These are phyloP conservation scores for Penicillium sp. DNA, from an alignment of 2,329 filamentous ascomycete genomes.

Conservation along the genomic window DNA sequence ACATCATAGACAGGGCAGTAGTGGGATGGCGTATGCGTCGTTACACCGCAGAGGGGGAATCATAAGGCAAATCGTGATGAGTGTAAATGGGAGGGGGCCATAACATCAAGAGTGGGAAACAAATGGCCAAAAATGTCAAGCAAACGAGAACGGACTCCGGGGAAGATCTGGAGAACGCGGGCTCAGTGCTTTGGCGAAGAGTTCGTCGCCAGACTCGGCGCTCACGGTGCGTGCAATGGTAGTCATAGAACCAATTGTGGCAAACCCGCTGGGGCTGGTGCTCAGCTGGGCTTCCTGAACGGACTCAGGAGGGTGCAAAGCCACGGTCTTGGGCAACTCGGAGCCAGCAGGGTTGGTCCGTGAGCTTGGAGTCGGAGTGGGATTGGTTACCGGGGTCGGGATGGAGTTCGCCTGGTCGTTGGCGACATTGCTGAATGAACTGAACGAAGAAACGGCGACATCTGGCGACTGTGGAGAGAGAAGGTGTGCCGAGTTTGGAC, in stretches of 20 bases:
- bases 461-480: neutral
- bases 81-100: slow-evolving; percentile 5
- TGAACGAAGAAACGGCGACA: too few species aligned
- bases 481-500: slow-evolving; percentile 45
- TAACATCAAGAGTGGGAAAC: slow-evolving; percentile 5
- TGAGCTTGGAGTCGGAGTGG: too few species aligned
- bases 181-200: slow-evolving; percentile 86
- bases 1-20: slow-evolving; percentile 3
- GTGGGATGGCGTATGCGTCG: slow-evolving; percentile 12
- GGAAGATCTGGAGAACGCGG: slow-evolving; percentile 84
- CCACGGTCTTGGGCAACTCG: too few species aligned
- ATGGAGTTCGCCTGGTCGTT: too few species aligned
- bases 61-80: slow-evolving; percentile 23
- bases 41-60: slow-evolving; percentile 30
- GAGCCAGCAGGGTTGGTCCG: too few species aligned
- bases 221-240: slow-evolving; percentile 34
- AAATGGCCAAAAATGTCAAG: slow-evolving; percentile 19
- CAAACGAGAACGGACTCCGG: slow-evolving; percentile 75
- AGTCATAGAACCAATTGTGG: slow-evolving; percentile 15
- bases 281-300: slow-evolving; percentile 40
- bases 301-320: slow-evolving; percentile 28
- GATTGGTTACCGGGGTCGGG: too few species aligned
- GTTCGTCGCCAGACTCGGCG: slow-evolving; percentile 69
- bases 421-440: too few species aligned
- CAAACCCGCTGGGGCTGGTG: slow-evolving; percentile 25